These are phyloP conservation scores for Primulina eburnea DNA, from an alignment of 257 asterid species.

Conservation along the genomic window DNA sequence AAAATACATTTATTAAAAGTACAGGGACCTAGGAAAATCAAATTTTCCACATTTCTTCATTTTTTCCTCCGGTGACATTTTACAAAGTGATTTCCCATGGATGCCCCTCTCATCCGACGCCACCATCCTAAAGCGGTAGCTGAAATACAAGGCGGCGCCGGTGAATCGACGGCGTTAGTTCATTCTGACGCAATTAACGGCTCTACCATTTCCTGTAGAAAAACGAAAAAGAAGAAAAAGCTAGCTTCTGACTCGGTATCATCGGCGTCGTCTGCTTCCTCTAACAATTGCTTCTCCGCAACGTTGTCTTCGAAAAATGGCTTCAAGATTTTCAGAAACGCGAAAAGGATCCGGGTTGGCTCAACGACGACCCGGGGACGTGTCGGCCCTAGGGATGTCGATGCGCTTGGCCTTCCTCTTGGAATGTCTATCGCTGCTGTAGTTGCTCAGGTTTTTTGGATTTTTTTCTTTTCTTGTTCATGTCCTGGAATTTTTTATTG, in stretches of 20 bases:
- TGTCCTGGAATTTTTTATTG: not conserved
- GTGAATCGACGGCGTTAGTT: constrained; percentile 19
- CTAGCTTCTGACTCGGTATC: constrained; percentile 34
- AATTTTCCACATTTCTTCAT: no score
- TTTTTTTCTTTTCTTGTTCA: not conserved
- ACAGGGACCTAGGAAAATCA: no score
- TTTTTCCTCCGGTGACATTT: no score
- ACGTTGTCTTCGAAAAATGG: constrained; percentile 38
- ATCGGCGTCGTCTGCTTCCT: constrained; percentile 28
- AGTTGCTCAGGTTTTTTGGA: constrained; percentile 59
- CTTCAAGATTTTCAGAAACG: constrained; percentile 50
- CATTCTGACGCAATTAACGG: constrained; percentile 29
- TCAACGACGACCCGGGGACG: constrained; percentile 27
- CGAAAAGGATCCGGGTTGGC: constrained; percentile 43
- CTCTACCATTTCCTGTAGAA: constrained; percentile 16
- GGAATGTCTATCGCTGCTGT: constrained; percentile 94
- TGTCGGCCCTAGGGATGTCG: constrained; percentile 37
- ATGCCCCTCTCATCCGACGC: constrained; percentile 17
- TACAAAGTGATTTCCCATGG: no score
- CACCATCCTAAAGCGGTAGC: constrained; percentile 24
- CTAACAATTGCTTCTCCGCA: constrained; percentile 37
- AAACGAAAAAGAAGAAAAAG: constrained; percentile 40
- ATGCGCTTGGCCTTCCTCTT: constrained; percentile 76
- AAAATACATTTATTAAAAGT: no score
- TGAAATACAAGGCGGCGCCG: constrained; percentile 17